phyloP scores from a whole-genome alignment of 192 early-diverging fungal species.

The Chytriomyces confervae region DNA sequence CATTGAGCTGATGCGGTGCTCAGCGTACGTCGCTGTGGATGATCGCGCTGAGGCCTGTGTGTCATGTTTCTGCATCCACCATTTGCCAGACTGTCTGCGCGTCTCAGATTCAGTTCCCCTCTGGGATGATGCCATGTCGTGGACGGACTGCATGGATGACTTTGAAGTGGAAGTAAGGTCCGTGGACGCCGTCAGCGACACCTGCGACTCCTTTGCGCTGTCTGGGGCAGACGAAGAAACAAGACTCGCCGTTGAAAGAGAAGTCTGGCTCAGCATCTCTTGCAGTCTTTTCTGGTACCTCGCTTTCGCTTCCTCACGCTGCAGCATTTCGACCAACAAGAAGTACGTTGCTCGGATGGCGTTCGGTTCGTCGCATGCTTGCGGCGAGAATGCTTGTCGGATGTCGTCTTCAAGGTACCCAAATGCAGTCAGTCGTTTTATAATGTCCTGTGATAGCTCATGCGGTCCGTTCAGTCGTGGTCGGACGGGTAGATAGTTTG shows the following conservation, averaged over 20 bases:
- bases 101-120: not conserved
- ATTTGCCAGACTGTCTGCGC: not conserved
- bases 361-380: not conserved
- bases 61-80: not conserved
- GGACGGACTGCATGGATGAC: not conserved
- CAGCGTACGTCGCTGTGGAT: not conserved
- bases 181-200: not conserved
- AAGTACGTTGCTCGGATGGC: constrained; percentile 58
- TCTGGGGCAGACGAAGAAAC: not conserved
- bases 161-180: not conserved
- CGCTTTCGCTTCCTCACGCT: constrained; percentile 45
- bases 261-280: not conserved
- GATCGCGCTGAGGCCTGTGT: not conserved
- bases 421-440: constrained; percentile 52
- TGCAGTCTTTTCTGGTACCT: constrained; percentile 13
- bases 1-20: not conserved
- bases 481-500: constrained; percentile 70
- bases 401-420: constrained; percentile 56
- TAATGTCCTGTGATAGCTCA: constrained; percentile 44
- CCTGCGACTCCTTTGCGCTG: not conserved
- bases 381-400: constrained; percentile 43
- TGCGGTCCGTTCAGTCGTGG: constrained; percentile 27
- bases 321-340: constrained; percentile 59
- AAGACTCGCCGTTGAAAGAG: not conserved
- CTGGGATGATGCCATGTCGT: not conserved